Evolutionary conservation across 257 asterid species (phyloP), one percentile per base, ranked within the genome.

Genomic region (Lantana camara): DNA sequence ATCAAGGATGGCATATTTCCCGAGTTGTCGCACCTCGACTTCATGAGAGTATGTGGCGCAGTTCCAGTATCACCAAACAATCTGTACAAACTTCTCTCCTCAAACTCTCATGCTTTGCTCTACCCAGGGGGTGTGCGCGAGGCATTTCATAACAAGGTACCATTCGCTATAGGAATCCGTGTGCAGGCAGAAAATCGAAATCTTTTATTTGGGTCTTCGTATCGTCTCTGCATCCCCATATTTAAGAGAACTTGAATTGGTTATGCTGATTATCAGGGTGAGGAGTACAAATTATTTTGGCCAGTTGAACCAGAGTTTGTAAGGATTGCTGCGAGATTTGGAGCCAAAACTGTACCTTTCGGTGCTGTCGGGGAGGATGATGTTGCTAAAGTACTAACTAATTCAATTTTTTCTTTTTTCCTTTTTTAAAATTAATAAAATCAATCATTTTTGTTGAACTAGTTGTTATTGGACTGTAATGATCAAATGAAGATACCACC

Each of bases 401-500:
- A 5, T 9, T 37, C 13, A 7, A 7, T 37, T 37, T 3, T 9
- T 9, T 40, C 12, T 40, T 4, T 40, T 40, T 40, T 40, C 4
- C n/a, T 4, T 2, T 40, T n/a, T n/a, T n/a, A n/a, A n/a, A 9
- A 9, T 35, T 40, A 9, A 9, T 40, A 12, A 12, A 27, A 2
- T 27, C 32, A 27, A n/a, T n/a, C n/a, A n/a, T n/a, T 57, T 41
- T 66, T 48, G 23, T 56, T 48, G 19, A 54, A 38, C 52, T 79
- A 83, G 85, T 45, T 80, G 73, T 69, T 85, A 22, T 48, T 85
- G 59, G 89, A 82, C 69, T 77, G 70, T 49, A 74, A 82, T 54
- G 93, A 82, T 61, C 80, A 73, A 23, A 73, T 77, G 72, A 80
- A 75, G 80, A 63, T 82, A 37, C 93, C 89, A 15, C 79, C 57